Base-by-base conservation (phyloP, 768 basidiomycete species). In the Lactarius quietus region DNA sequence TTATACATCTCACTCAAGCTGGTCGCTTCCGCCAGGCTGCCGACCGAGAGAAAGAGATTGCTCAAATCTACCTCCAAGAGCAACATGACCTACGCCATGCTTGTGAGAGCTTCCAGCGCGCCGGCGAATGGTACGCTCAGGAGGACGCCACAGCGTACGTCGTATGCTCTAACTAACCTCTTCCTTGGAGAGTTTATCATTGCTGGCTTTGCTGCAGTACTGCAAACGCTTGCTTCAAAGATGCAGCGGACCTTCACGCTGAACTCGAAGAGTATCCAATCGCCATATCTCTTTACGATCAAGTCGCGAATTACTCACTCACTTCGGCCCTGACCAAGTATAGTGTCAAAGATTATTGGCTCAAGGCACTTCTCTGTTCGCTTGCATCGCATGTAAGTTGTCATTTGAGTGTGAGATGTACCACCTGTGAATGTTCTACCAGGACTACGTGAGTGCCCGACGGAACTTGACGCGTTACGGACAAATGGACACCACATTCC, bases 261-360 rank as follows among this genome's bases (percentile, higher is more conserved):
- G 90, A 95, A 62, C 76, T 98, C 26, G 92, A 90, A 66, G 85
- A 98, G 70, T 98, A 88, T 74, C 80, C 85, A 17, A 82, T 85
- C 68, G 95, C 97, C 15, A 93, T 98, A 71, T 81, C 86, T 66
- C 88, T 88, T 65, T 99, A 96, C 71, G 92, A 95, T 72, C 86
- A 89, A 72, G 95, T 98, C 53, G 96, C 94, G 6, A 82, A 89
- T 68, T 87, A 90, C 73, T 92, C 90, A 10, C 81, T 98, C 51
- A 78, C 77, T 0, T 93, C 91, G 23, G 80, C 88, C 10, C 78
- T 98, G 70, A 98, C 97, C n/a, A 95, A 94, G 76, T 99, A 98
- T 79, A 94, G 91, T 67, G 97, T 98, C 70, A 98, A 98, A 78
- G 97, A 98, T 70, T 96, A 96, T 73, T 98, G 95, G 93, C 81